A percentile compares a stretch with the other conserved stretches of the same genome.
phyloP scores from a whole-genome alignment of 495 filamentous ascomycete genomes.

The Podospora pseudocomata region DNA sequence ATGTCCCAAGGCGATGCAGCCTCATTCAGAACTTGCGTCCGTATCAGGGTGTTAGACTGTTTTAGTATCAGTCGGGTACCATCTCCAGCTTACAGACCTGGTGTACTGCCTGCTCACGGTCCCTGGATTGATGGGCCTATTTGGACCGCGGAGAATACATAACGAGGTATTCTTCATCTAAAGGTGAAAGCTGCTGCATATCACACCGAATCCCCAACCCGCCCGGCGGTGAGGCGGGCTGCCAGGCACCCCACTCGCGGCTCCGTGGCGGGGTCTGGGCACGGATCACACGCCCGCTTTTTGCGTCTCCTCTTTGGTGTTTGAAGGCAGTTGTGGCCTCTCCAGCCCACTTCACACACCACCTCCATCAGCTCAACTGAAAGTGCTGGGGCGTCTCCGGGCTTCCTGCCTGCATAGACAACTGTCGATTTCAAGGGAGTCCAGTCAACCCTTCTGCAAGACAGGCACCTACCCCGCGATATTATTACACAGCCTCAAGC shows the following conservation, averaged over 20 bases:
- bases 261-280: background rate
- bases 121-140: too few species aligned
- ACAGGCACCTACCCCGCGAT: background rate
- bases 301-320: background rate
- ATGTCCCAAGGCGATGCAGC: background rate
- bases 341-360: background rate
- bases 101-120: too few species aligned
- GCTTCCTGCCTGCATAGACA: background rate
- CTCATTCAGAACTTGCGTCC: background rate
- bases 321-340: background rate
- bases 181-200: background rate
- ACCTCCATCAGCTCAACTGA: background rate
- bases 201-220: background rate
- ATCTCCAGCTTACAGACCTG: too few species aligned
- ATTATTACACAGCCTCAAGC: background rate
- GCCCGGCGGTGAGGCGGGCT: background rate
- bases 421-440: background rate
- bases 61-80: too few species aligned
- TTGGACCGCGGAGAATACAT: too few species aligned
- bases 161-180: background rate
- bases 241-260: background rate
- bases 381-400: background rate
- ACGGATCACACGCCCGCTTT: background rate
- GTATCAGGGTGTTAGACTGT: background rate
- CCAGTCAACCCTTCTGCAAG: background rate